phyloP scores from a whole-genome alignment of 306 rosid species.

The Gastrolobium villosum region DNA sequence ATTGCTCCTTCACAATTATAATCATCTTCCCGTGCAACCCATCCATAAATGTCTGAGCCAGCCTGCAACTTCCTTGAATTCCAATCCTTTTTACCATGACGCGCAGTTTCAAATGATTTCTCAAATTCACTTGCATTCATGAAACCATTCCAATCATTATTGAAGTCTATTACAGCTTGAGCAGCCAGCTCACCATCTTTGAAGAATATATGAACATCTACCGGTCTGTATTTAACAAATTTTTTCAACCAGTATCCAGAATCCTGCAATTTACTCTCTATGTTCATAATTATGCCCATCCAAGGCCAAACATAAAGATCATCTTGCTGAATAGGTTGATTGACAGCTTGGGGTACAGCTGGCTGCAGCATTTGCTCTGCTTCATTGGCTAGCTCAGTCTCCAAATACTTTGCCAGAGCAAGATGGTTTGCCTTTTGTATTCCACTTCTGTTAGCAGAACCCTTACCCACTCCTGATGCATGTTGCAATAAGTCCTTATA shows the following conservation, averaged over 20 bases:
- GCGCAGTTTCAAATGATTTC: constrained; percentile 65
- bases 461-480: constrained; percentile 95
- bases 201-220: constrained; percentile 54
- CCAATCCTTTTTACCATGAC: constrained; percentile 75
- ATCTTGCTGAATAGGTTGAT: constrained; percentile 56
- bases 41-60: constrained; percentile 73
- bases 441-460: constrained; percentile 88
- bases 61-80: constrained; percentile 46
- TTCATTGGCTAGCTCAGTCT: constrained; percentile 71
- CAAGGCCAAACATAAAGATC: constrained; percentile 94
- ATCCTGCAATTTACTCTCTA: constrained; percentile 52
- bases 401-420: constrained; percentile 83
- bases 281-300: constrained; percentile 82
- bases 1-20: constrained; percentile 67
- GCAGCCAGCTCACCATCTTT: constrained; percentile 50
- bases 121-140: constrained; percentile 79
- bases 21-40: constrained; percentile 93
- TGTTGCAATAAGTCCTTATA: constrained; percentile 86
- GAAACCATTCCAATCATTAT: constrained; percentile 84
- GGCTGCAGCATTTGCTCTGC: constrained; percentile 61
- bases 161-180: constrained; percentile 69
- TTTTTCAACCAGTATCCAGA: constrained; percentile 71
- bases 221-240: constrained; percentile 68
- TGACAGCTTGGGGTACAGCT: constrained; percentile 48
- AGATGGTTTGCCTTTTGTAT: constrained; percentile 90